Conservation (phyloP, 208 protist genomes). For the Strigomonas galati region DNA sequence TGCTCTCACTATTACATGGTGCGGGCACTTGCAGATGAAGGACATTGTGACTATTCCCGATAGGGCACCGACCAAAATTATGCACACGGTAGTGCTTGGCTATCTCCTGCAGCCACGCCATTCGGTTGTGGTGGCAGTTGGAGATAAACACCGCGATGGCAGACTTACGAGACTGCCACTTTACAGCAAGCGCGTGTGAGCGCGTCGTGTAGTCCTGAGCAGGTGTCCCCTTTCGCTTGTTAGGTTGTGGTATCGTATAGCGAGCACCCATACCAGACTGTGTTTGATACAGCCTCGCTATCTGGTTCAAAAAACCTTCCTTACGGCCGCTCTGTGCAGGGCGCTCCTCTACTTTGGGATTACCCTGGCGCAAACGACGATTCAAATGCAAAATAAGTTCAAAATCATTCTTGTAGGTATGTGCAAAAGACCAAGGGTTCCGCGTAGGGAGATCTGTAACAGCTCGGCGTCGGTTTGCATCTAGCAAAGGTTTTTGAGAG, state of each 20-base stretch:
- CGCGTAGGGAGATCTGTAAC: neutral
- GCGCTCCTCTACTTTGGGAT: no score
- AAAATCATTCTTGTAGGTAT: slow-evolving; percentile 16
- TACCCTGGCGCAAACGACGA: slow-evolving; percentile 13
- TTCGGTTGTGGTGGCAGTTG: slow-evolving; percentile 20
- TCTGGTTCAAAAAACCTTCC: neutral
- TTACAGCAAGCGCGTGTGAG: neutral
- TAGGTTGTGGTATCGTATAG: slow-evolving; percentile 11
- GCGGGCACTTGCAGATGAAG: neutral
- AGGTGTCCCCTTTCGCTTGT: neutral
- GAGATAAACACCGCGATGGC: slow-evolving; percentile 29
- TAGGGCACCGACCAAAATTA: slow-evolving; percentile 33
- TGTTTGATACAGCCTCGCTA: neutral
- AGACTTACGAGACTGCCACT: slow-evolving; percentile 11
- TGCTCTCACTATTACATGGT: neutral
- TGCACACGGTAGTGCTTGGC: slow-evolving; percentile 40
- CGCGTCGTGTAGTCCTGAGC: neutral
- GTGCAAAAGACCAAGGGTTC: slow-evolving; percentile 15
- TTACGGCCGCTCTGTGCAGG: neutral
- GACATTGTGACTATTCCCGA: neutral
- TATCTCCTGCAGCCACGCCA: slow-evolving; percentile 21
- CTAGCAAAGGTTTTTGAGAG: neutral
- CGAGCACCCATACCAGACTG: no score
- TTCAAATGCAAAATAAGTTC: slow-evolving; percentile 21
- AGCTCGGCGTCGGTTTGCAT: neutral